Evolutionary conservation across 129 eudicot genomes (phyloP), one percentile per base, ranked within the genome.

Genomic region (Escallonia herrerae): DNA sequence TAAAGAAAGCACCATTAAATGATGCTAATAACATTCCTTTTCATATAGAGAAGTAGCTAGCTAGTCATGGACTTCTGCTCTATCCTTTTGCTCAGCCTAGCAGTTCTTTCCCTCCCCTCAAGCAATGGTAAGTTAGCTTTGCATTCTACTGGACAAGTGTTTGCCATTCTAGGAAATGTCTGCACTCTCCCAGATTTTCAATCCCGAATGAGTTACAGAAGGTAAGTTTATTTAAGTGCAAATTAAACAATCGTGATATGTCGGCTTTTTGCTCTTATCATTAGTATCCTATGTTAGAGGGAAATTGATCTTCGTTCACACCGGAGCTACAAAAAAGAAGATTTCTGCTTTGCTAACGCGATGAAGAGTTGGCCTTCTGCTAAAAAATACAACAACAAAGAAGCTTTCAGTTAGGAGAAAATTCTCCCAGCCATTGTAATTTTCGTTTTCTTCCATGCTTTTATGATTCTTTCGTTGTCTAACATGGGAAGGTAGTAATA

Each of bases 61-160:
- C 33, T 22, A 58, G 68, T 52, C 72, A 77, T 55, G 70, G 52
- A 44, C 73, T 62, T 49, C 60, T 61, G 5, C 67, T n/a, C 0
- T 60, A 71, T 47, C 48, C 40, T 72, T 65, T 40, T 66, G 73
- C 55, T 63, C 65, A 54, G 41, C 11, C 15, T 61, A 61, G 59
- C 45, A 54, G 7, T 71, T 50, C 42, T 66, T 37, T 64, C 40
- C 8, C 8, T 77, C 41, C 48, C 81, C 45, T 77, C 66, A 15
- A 45, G 68, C 77, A 62, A 10, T 62, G 82, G 77, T 72, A 77
- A 66, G 67, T 22, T 39, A 12, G 39, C 38, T 62, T 65, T 70
- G 58, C 37, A 67, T 67, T 41, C 14, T 53, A 4, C 33, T 22
- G 1, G 33, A 22, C 1, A 22, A 22, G 33, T 22, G 33, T 1